A percentile compares a stretch with the other conserved stretches of the same genome.
Evolutionary conservation across 2,329 filamentous ascomycete species (phyloP).

Genomic region (Dactylellina haptotyla): DNA sequence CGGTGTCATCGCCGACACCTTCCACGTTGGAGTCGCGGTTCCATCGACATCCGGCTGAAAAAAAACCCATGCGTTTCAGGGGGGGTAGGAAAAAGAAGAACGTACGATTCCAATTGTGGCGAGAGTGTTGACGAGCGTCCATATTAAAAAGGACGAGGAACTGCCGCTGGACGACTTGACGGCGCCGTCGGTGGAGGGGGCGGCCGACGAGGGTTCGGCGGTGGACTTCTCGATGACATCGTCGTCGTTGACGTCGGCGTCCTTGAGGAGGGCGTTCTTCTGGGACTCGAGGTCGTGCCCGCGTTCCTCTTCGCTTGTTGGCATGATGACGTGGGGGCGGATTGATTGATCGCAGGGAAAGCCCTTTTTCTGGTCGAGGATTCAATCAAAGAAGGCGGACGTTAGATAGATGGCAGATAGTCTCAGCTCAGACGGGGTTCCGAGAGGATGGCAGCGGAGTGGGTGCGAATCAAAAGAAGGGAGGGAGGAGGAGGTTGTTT

Average conservation of each 20-base stretch:
- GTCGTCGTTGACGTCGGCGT: conserved; percentile 40
- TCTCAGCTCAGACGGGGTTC: too few species aligned
- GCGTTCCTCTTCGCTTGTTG: conserved; percentile 44
- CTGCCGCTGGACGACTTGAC: conserved; percentile 38
- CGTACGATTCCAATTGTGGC: conserved; percentile 72
- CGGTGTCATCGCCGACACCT: conserved; percentile 35
- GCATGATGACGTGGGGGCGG: conserved; percentile 32
- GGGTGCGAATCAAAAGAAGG: neutral
- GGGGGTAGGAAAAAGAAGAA: conserved; percentile 25
- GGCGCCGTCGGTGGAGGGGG: conserved; percentile 37
- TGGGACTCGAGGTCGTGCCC: conserved; percentile 48
- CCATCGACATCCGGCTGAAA: neutral
- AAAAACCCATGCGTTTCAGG: conserved; percentile 19
- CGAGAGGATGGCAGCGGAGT: too few species aligned
- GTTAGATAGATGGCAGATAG: too few species aligned
- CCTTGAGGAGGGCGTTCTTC: conserved; percentile 44
- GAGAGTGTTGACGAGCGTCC: conserved; percentile 72
- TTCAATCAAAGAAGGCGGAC: too few species aligned
- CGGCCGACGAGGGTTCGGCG: conserved; percentile 15
- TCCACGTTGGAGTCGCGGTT: neutral
- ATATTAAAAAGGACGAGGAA: conserved; percentile 61
- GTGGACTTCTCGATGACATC: conserved; percentile 44
- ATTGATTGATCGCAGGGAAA: neutral
- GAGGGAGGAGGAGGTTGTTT: neutral
- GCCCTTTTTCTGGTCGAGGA: too few species aligned